Percentiles rank a stretch among this genome's conserved stretches.
These are phyloP conservation scores for Macadamia tetraphylla DNA, from an alignment of 164 flowering plant species.

Conservation along the genomic window DNA sequence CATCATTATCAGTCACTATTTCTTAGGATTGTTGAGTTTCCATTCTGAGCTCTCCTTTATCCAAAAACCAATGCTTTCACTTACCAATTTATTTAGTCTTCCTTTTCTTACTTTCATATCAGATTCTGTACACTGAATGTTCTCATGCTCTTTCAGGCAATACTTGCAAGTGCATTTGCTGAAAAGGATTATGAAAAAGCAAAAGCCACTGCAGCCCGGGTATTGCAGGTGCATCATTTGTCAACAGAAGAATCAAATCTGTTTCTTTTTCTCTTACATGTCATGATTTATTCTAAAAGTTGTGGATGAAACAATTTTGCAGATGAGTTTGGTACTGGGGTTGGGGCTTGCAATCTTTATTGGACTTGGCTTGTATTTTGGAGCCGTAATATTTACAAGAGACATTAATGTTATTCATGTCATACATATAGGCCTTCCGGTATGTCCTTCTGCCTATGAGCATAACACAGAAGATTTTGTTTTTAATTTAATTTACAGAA, in stretches of 20 bases:
- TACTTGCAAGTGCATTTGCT: constrained; percentile 89
- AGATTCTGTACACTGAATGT: background rate
- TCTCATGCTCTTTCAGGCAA: constrained; percentile 45
- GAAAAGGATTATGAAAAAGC: constrained; percentile 60
- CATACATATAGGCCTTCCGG: constrained; percentile 67
- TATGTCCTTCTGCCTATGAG: constrained; percentile 18
- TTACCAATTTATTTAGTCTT: background rate
- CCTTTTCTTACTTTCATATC: background rate
- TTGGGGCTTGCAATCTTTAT: constrained; percentile 45
- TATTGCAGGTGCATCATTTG: constrained; percentile 57
- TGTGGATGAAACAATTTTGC: constrained; percentile 22
- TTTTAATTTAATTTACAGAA: background rate
- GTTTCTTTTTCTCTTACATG: background rate
- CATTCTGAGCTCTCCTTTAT: too few species aligned
- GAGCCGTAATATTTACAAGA: constrained; percentile 53
- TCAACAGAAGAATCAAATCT: background rate
- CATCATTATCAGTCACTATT: too few species aligned
- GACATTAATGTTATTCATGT: constrained; percentile 55
- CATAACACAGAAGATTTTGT: background rate
- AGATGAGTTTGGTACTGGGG: constrained; percentile 75
- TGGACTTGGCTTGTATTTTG: constrained; percentile 65
- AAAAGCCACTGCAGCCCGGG: constrained; percentile 57
- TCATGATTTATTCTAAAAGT: background rate
- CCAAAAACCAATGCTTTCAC: background rate
- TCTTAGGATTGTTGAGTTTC: too few species aligned